Percentiles rank a stretch among this genome's conserved stretches.
These are phyloP conservation scores for Xylariaceae sp. DNA, from an alignment of 2,329 filamentous ascomycete species.

Conservation along the genomic window DNA sequence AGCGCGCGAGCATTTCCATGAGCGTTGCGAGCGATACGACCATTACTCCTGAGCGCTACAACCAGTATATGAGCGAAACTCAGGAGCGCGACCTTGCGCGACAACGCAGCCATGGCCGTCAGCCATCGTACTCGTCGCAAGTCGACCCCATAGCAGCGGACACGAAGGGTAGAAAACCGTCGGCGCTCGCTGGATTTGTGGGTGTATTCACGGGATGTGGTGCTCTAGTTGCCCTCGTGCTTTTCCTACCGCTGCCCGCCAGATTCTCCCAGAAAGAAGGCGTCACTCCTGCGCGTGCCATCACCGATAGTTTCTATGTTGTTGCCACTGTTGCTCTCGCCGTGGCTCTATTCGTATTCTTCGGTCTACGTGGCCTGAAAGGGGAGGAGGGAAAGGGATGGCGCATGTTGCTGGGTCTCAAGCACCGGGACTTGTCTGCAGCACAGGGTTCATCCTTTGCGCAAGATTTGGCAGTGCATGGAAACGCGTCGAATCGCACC, in stretches of 20 bases:
- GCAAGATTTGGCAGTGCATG: not conserved
- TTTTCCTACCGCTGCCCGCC: conserved; percentile 85
- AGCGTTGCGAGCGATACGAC: conserved; percentile 70
- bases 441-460: not conserved
- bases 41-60: conserved; percentile 63
- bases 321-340: conserved; percentile 68
- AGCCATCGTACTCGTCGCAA: conserved; percentile 12
- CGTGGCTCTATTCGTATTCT: conserved; percentile 68
- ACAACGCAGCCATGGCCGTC: conserved; percentile 20
- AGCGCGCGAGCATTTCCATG: conserved; percentile 55
- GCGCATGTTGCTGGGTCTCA: conserved; percentile 48
- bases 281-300: conserved; percentile 66
- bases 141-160: conserved; percentile 11
- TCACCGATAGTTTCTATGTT: conserved; percentile 82
- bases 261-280: conserved; percentile 66
- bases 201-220: conserved; percentile 90
- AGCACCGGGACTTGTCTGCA: conserved; percentile 2
- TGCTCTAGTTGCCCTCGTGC: conserved; percentile 71
- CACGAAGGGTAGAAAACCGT: conserved; percentile 39
- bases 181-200: conserved; percentile 75
- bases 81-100: conserved; percentile 11
- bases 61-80: conserved; percentile 34
- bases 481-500: not conserved
- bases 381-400: conserved; percentile 78
- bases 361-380: conserved; percentile 64